Conservation (phyloP, 2,329 filamentous ascomycete genomes). For the Cladobotryum mycophilum region DNA sequence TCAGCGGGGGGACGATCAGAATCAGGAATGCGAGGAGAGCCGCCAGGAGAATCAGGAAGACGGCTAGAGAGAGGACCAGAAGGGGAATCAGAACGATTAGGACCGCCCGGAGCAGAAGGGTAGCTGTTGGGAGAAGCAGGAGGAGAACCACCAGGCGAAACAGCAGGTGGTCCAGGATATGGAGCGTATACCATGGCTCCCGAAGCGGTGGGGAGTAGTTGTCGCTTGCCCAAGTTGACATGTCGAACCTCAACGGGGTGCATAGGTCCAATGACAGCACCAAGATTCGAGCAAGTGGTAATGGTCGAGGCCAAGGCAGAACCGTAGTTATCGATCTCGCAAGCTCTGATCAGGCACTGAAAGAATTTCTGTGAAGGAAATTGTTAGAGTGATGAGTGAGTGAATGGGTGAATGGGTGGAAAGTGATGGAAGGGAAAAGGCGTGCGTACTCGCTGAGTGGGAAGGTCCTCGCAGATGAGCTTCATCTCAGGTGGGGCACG, state of each 20-base stretch:
- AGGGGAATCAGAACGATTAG: not conserved
- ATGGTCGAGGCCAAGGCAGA: constrained; percentile 23
- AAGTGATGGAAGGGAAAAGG: not conserved
- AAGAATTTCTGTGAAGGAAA: constrained; percentile 22
- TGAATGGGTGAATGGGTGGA: not conserved
- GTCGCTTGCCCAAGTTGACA: constrained; percentile 9
- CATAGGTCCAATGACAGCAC: constrained; percentile 22
- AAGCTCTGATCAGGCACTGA: constrained; percentile 24
- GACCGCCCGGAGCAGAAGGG: not conserved
- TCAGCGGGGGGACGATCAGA: not conserved
- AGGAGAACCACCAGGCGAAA: not conserved
- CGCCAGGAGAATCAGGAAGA: not conserved
- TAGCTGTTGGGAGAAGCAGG: not conserved
- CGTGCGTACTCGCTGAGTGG: constrained; percentile 19
- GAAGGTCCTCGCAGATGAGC: constrained; percentile 16
- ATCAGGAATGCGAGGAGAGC: not conserved
- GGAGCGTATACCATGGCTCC: constrained; percentile 4
- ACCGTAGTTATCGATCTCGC: constrained; percentile 23
- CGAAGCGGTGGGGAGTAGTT: constrained; percentile 3
- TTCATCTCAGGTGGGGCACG: constrained; percentile 12
- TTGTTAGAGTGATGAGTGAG: not conserved
- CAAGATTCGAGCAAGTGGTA: constrained; percentile 21
- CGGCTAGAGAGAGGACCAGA: not conserved
- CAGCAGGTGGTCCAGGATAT: not conserved
- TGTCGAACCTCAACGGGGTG: constrained; percentile 25